Percentiles rank a stretch among this genome's conserved stretches.
These are phyloP conservation scores for Phytophthora syringae DNA, from an alignment of 352 stramenopile genomes.

Conservation along the genomic window DNA sequence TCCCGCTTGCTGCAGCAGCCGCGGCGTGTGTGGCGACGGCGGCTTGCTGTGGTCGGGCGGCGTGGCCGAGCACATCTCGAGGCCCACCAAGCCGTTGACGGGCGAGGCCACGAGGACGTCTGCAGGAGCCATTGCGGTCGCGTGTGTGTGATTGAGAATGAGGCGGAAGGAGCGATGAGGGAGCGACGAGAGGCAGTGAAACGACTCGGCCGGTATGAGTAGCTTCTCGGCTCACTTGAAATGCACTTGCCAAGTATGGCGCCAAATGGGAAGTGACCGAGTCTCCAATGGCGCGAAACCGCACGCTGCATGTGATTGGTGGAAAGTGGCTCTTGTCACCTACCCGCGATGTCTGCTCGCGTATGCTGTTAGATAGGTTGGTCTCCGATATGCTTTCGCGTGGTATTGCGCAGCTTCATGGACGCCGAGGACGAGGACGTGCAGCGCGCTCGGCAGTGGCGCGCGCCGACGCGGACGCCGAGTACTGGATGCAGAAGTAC, in stretches of 20 bases:
- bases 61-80: constrained; percentile 49
- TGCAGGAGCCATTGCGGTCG: constrained; percentile 28
- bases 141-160: constrained; percentile 8
- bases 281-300: constrained; percentile 7
- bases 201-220: constrained; percentile 17
- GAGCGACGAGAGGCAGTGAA: constrained; percentile 1
- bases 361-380: neutral
- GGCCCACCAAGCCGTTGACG: constrained; percentile 38
- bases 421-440: neutral
- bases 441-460: neutral
- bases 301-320: neutral
- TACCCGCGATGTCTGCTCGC: neutral
- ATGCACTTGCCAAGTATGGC: neutral
- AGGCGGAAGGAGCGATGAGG: neutral
- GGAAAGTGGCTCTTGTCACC: neutral
- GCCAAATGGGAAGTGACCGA: constrained; percentile 34
- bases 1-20: constrained; percentile 55
- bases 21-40: constrained; percentile 39
- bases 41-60: constrained; percentile 35
- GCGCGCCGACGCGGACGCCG: constrained; percentile 7
- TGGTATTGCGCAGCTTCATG: neutral
- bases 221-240: neutral
- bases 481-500: constrained; percentile 34
- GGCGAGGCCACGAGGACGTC: constrained; percentile 38
- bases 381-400: neutral